Percentiles rank a stretch among this genome's conserved stretches.
These are phyloP conservation scores for Aspergillus thermomutatus DNA, from an alignment of 2,329 filamentous ascomycete species.

Conservation along the genomic window DNA sequence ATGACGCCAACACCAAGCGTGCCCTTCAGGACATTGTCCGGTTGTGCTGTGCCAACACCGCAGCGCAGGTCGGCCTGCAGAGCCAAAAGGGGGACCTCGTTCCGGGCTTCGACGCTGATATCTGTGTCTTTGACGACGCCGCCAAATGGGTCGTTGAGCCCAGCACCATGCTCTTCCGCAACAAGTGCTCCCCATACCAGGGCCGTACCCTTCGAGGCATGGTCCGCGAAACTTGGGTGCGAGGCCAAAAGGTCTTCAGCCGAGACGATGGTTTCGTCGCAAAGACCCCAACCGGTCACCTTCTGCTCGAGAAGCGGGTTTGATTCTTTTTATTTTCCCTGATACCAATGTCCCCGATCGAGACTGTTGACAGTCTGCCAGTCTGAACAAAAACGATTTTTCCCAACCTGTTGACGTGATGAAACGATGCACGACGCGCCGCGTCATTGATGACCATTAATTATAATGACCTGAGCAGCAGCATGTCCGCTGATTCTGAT, in stretches of 20 bases:
- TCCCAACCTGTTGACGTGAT: background rate
- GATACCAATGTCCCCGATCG: conserved; percentile 1
- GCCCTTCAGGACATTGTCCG: conserved; percentile 74
- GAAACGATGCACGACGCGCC: background rate
- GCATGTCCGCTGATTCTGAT: conserved; percentile 7
- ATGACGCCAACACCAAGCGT: conserved; percentile 43
- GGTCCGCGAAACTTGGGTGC: conserved; percentile 80
- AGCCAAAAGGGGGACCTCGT: conserved; percentile 76
- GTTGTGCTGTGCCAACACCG: conserved; percentile 83
- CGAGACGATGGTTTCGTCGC: conserved; percentile 51
- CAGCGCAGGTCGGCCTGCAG: conserved; percentile 79
- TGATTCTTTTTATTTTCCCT: conserved; percentile 17
- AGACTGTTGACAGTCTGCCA: conserved; percentile 10
- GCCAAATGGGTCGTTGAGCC: conserved; percentile 70
- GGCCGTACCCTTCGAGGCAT: conserved; percentile 73
- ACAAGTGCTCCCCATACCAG: conserved; percentile 88
- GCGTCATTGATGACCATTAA: conserved; percentile 15
- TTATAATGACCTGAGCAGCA: conserved; percentile 9
- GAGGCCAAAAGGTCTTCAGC: conserved; percentile 71
- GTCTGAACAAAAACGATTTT: conserved; percentile 1
- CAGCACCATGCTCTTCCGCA: conserved; percentile 88
- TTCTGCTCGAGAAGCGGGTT: conserved; percentile 40
- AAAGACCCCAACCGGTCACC: conserved; percentile 33
- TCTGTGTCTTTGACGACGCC: conserved; percentile 89
- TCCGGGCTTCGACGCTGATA: conserved; percentile 81